phyloP scores from a whole-genome alignment of 371 early-diverging fungal genomes.

The Mucor saturninus region DNA sequence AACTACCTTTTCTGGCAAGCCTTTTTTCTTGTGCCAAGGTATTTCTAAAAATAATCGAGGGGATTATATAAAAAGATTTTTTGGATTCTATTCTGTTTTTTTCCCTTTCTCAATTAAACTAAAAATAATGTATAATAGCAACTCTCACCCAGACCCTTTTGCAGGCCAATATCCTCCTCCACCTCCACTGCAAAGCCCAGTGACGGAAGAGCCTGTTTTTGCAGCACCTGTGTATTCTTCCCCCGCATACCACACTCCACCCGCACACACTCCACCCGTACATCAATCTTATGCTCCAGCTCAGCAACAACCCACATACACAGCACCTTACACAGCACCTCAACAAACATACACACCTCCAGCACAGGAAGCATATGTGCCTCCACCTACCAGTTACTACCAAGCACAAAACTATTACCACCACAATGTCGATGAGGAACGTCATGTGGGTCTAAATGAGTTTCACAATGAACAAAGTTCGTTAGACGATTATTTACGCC shows the following conservation, averaged over 20 bases:
- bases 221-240: neutral
- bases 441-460: neutral
- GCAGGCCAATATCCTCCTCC: constrained; percentile 44
- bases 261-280: neutral
- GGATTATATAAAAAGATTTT: constrained; percentile 1
- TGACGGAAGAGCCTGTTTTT: neutral
- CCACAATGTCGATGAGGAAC: constrained; percentile 7
- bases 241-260: constrained; percentile 6
- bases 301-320: neutral
- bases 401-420: neutral
- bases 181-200: constrained; percentile 20
- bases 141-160: constrained; percentile 31
- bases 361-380: constrained; percentile 6
- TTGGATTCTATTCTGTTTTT: neutral
- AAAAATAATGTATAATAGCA: constrained; percentile 6
- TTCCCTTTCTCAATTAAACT: neutral
- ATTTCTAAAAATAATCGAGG: constrained; percentile 9
- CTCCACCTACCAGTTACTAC: constrained; percentile 6
- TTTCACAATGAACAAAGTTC: constrained; percentile 3
- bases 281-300: constrained; percentile 8
- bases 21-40: neutral
- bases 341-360: neutral
- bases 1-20: neutral
- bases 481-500: constrained; percentile 16
- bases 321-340: too few relatives aligned